Evolutionary conservation across 352 stramenopile genomes (phyloP).

Genomic region (Phytophthora melonis): DNA sequence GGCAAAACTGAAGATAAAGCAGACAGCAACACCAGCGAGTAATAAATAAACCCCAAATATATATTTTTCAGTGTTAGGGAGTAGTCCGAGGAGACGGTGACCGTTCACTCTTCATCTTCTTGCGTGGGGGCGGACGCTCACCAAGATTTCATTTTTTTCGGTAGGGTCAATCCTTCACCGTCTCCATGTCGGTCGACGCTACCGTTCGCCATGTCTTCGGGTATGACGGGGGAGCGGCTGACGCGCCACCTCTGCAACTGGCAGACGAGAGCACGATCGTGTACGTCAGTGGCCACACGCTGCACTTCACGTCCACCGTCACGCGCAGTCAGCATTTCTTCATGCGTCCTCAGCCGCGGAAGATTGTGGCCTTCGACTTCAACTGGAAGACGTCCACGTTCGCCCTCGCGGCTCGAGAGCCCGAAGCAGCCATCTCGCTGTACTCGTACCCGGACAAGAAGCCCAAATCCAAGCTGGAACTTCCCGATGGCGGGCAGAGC

Average conservation of each 20-base stretch:
- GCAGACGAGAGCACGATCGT: constrained; percentile 77
- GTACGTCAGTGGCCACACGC: constrained; percentile 63
- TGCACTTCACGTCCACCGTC: constrained; percentile 76
- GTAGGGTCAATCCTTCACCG: background rate
- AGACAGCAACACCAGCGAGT: background rate
- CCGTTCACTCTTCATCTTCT: constrained; percentile 20
- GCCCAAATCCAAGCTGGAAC: constrained; percentile 58
- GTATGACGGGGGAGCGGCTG: constrained; percentile 48
- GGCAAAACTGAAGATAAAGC: background rate
- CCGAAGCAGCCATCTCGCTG: constrained; percentile 61
- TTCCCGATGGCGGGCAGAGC: constrained; percentile 16
- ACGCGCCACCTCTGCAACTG: constrained; percentile 55
- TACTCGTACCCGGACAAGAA: constrained; percentile 87
- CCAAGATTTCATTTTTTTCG: constrained; percentile 25
- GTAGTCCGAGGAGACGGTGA: constrained; percentile 14
- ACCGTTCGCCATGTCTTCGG: constrained; percentile 72
- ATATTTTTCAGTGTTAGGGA: background rate
- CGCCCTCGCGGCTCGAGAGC: constrained; percentile 63
- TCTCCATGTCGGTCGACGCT: constrained; percentile 60
- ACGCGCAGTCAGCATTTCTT: constrained; percentile 76
- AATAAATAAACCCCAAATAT: background rate
- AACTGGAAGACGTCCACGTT: constrained; percentile 68
- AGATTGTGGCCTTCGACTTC: constrained; percentile 71
- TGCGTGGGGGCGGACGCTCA: constrained; percentile 2
- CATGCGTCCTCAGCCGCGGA: constrained; percentile 55